Conservation (phyloP, 2,329 filamentous ascomycete species). For the Thielaviopsis punctulata region DNA sequence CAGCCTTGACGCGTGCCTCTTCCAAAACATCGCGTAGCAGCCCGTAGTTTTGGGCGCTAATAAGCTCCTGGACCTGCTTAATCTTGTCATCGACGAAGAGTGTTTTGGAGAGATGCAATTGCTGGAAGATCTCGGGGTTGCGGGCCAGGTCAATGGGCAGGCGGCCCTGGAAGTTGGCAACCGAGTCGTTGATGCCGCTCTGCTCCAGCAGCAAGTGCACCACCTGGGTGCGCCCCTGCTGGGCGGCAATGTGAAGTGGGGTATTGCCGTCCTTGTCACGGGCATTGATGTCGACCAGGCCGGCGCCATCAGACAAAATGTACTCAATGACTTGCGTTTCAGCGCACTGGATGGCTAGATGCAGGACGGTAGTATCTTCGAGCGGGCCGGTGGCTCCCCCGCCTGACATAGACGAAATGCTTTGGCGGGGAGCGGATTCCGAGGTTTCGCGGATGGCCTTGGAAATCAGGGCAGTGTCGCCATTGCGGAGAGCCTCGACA, state of each 20-base stretch:
- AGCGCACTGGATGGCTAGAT: constrained; percentile 89
- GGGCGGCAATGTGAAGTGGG: constrained; percentile 71
- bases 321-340: constrained; percentile 87
- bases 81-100: constrained; percentile 79
- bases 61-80: constrained; percentile 65
- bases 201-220: constrained; percentile 74
- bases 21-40: constrained; percentile 63
- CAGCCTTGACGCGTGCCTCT: constrained; percentile 69
- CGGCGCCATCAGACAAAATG: constrained; percentile 59
- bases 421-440: constrained; percentile 34
- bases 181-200: constrained; percentile 70
- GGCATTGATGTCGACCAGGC: constrained; percentile 49
- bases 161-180: constrained; percentile 70
- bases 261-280: constrained; percentile 86
- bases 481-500: constrained; percentile 79
- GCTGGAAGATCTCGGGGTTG: constrained; percentile 88
- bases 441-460: constrained; percentile 59
- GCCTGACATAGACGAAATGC: constrained; percentile 35
- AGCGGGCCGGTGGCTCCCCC: constrained; percentile 27
- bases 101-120: constrained; percentile 76
- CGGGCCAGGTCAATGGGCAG: constrained; percentile 76
- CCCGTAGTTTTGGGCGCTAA: constrained; percentile 57
- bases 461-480: constrained; percentile 79
- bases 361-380: constrained; percentile 77
- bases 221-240: constrained; percentile 61